Base-by-base conservation (phyloP, 805 yeast species). In the Groenewaldozyma tartarivorans region DNA sequence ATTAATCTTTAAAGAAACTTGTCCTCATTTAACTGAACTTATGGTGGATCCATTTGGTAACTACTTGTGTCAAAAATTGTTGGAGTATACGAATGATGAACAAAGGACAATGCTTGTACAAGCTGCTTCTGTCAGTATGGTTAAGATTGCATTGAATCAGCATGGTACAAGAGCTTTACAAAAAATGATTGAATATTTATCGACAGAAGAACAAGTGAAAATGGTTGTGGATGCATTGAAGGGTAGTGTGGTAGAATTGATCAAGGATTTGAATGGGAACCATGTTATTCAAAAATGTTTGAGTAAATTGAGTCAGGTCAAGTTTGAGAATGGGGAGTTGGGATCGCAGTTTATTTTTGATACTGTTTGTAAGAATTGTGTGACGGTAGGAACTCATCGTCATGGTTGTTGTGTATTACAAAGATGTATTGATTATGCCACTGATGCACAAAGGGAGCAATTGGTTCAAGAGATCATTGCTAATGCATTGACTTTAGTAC, bases 391-490 rank as follows among this genome's bases (percentile, higher is more conserved):
- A 4, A 86, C 94, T 36, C 97, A 92, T 56, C 75, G 96, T 55
- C 97, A 92, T 57, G 98, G 97, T 4, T 92, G 98, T 65, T 90
- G 97, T 62, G 97, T 90, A 20, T 68, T 90, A 43, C 98, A 90
- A 64, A 74, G 97, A 53, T 88, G 97, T 61, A 72, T 92, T 52
- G 97, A 92, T 61, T 84, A 81, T 60, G 96, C 97, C 3, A 73
- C 78, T 18, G 63, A 64, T 3, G 68, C 63, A 31, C 96, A 92
- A 61, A 72, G 86, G 42, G 68, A 69, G 48, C 76, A 73, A 45
- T 68, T 92, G 41, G 78, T 86, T 19, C 57, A 69, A 20, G 74
- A 74, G 47, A 79, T 90, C 35, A 82, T 92, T 17, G 69, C 69
- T 39, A 69, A 79, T 53, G 77, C 94, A 30, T 71, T 79, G 36